phyloP scores from a whole-genome alignment of 2,329 filamentous ascomycete species.

The Lecanosticta acicola region DNA sequence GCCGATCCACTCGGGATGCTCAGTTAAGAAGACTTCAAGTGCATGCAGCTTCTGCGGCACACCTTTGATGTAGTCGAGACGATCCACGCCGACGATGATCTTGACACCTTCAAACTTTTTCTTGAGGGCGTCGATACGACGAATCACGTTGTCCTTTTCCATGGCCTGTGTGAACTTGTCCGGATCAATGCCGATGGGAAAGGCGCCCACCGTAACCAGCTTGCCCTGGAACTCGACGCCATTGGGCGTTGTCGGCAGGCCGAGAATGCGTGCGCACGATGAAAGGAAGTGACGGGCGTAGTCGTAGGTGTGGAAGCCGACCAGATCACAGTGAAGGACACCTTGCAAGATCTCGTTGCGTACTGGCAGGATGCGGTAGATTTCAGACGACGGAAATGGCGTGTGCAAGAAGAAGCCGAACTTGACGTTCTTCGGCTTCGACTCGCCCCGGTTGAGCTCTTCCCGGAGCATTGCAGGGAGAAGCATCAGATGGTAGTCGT shows the following conservation, averaged over 20 bases:
- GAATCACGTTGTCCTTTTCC: conserved; percentile 76
- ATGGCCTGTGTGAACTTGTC: conserved; percentile 92
- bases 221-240: conserved; percentile 86
- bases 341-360: conserved; percentile 82
- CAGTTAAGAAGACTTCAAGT: conserved; percentile 90
- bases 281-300: conserved; percentile 97
- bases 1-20: conserved; percentile 96
- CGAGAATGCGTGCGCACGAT: conserved; percentile 87
- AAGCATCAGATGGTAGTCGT: conserved; percentile 98
- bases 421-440: conserved; percentile 78
- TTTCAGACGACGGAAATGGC: conserved; percentile 92
- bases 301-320: conserved; percentile 98
- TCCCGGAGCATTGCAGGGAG: conserved; percentile 92
- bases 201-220: conserved; percentile 86
- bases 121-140: conserved; percentile 76
- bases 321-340: conserved; percentile 85
- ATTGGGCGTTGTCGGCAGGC: conserved; percentile 77
- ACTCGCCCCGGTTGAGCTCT: conserved; percentile 61
- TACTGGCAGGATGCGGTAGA: conserved; percentile 91
- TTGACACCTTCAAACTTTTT: conserved; percentile 95
- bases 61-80: conserved; percentile 97
- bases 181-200: conserved; percentile 95
- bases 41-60: conserved; percentile 97
- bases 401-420: conserved; percentile 98
- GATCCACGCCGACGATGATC: conserved; percentile 92